Evolutionary conservation across 1,139 yeast genomes (phyloP), one percentile per base, ranked within the genome.

Genomic region (Geotrichum australiense): DNA sequence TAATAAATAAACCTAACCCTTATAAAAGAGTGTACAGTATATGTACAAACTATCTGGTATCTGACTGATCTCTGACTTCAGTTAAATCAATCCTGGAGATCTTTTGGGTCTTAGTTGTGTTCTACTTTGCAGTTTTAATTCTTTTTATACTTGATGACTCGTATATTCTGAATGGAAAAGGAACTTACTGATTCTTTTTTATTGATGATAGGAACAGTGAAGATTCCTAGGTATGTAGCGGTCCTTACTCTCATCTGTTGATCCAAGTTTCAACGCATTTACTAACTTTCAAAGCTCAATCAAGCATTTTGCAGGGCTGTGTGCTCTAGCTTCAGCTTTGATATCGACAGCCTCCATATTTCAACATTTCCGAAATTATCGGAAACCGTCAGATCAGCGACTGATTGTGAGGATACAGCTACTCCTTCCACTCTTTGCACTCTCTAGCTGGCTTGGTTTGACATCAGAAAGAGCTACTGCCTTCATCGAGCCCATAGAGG

Each of bases 341-440:
- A 66, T 73, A 7, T 71, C 83, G 1, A 32, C 62, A 2, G 50
- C 62, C 5, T 70, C 80, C 2, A 74, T 80, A 3, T 61, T 58
- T 32, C 56, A 68, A 47, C 89, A 80, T 41, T 61, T 78, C 28
- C 59, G 61, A 41, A 87, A 89, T 64, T 91, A 91, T 62, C 65
- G 97, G 38, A 85, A 84, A 54, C 97, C 97, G 0, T 73, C 75
- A 56, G 94, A 86, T 52, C 99, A 91, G 61, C 67, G 97, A 41
- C 67, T 87, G 34, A 79, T 85, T 59, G 79, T 89, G 2, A 69
- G 99, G 30, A 91, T 91, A 38, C 82, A 82, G 52, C 50, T 76
- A 19, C 62, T 76, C 55, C 52, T 76, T 0, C 82, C 82, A 0
- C 53, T 76, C 14, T 76, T 70, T 53, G 70, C 80, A 4, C 47